Percentiles rank a stretch among this genome's conserved stretches.
Conservation (phyloP, 2,329 filamentous ascomycete genomes). For the Chalara sp. region DNA sequence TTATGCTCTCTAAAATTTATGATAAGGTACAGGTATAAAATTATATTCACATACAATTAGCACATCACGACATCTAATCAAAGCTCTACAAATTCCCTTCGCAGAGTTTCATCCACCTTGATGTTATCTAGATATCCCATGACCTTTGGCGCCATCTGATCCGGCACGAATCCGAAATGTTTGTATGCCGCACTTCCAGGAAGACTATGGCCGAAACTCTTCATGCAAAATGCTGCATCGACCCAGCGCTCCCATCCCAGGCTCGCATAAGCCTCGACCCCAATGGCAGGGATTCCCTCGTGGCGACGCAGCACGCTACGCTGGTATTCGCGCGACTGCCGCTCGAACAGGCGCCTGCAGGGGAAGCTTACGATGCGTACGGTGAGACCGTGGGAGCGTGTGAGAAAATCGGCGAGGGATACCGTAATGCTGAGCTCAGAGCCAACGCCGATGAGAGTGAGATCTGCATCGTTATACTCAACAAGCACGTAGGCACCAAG, state of each 20-base stretch:
- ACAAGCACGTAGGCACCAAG: slow-evolving; percentile 39
- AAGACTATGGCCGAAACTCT: slow-evolving; percentile 41
- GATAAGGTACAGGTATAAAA: too few relatives aligned
- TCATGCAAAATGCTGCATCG: slow-evolving; percentile 47
- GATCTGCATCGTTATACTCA: slow-evolving; percentile 37
- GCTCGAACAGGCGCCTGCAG: slow-evolving; percentile 37
- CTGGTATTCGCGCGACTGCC: slow-evolving; percentile 37
- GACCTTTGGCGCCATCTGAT: not conserved
- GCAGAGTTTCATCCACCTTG: not conserved
- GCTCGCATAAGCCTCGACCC: slow-evolving; percentile 53
- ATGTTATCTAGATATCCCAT: not conserved
- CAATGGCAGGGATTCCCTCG: slow-evolving; percentile 39
- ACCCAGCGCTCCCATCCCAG: slow-evolving; percentile 56
- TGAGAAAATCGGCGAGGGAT: slow-evolving; percentile 32
- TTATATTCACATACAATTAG: too few relatives aligned
- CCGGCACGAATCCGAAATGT: not conserved
- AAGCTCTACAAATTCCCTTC: slow-evolving; percentile 1
- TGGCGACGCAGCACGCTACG: slow-evolving; percentile 37
- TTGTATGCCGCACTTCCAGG: not conserved
- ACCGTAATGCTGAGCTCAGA: slow-evolving; percentile 36
- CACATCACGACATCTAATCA: not conserved
- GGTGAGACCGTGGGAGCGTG: slow-evolving; percentile 29
- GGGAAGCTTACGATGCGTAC: slow-evolving; percentile 38
- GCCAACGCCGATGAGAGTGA: slow-evolving; percentile 37
- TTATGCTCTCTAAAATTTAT: too few relatives aligned